Evolutionary conservation across 2,329 filamentous ascomycete genomes (phyloP).

Genomic region (Aspergillus ustus): DNA sequence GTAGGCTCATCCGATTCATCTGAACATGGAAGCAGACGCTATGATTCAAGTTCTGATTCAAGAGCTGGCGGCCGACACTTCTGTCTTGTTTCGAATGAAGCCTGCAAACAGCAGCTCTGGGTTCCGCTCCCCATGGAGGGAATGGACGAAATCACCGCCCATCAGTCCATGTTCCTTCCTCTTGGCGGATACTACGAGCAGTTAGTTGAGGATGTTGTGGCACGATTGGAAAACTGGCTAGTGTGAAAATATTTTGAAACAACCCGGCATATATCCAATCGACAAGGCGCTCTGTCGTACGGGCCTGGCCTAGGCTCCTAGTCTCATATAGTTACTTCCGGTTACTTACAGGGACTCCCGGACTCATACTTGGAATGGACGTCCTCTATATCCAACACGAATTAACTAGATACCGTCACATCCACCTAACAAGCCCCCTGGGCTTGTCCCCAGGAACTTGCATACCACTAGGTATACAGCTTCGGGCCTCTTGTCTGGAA

Average conservation of each 20-base stretch:
- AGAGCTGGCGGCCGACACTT: not conserved
- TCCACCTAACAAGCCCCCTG: too few relatives aligned
- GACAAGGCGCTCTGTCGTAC: too few relatives aligned
- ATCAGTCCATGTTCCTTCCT: constrained; percentile 20
- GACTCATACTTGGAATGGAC: too few relatives aligned
- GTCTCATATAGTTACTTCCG: too few relatives aligned
- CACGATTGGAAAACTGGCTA: constrained; percentile 14
- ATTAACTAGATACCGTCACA: too few relatives aligned
- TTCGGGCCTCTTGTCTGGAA: too few relatives aligned
- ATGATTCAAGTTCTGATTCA: not conserved
- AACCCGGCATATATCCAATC: not conserved
- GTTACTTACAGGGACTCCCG: too few relatives aligned
- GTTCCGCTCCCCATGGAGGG: constrained; percentile 16
- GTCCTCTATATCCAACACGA: too few relatives aligned
- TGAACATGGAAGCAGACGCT: not conserved
- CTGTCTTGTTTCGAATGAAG: not conserved
- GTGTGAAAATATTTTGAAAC: not conserved
- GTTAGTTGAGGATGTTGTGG: constrained; percentile 13
- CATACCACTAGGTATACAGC: too few relatives aligned
- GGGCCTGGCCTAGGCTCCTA: too few relatives aligned
- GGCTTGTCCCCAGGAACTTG: too few relatives aligned
- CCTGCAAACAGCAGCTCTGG: constrained; percentile 9
- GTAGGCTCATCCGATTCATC: too few relatives aligned
- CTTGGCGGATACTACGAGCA: constrained; percentile 12
- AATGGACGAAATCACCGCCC: constrained; percentile 20